Evolutionary conservation across 352 stramenopile species (phyloP).

Genomic region (Blastocystis sp.): DNA sequence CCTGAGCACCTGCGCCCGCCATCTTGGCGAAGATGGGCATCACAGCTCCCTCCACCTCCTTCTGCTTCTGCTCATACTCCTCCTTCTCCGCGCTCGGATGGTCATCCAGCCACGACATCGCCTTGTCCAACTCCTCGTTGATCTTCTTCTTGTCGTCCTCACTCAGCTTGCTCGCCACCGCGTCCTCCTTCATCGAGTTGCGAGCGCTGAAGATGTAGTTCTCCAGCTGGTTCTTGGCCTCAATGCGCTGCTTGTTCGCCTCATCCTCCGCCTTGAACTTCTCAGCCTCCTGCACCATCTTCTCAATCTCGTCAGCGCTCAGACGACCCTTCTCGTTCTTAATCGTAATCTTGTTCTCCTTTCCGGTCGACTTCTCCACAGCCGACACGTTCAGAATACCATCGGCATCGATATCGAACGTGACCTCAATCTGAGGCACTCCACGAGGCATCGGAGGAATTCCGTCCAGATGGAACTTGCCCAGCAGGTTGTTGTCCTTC

Average conservation of each 20-base stretch:
- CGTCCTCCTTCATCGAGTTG: conserved; percentile 73
- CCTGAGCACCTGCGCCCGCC: conserved; percentile 62
- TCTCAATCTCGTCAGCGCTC: conserved; percentile 78
- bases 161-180: conserved; percentile 60
- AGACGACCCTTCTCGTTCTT: conserved; percentile 62
- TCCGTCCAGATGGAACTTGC: background rate
- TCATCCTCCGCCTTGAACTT: conserved; percentile 80
- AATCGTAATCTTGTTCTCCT: background rate
- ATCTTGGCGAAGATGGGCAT: conserved; percentile 59
- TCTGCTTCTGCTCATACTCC: conserved; percentile 86
- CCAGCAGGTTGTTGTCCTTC: background rate
- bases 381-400: background rate
- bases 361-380: conserved; percentile 58
- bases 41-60: conserved; percentile 68
- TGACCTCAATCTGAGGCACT: background rate
- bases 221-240: conserved; percentile 75
- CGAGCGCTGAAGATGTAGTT: conserved; percentile 77
- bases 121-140: background rate
- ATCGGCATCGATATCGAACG: background rate
- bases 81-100: conserved; percentile 74
- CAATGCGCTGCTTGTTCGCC: conserved; percentile 65
- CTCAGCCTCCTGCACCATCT: conserved; percentile 79
- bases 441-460: background rate
- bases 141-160: background rate
- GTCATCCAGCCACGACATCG: conserved; percentile 69